Base-by-base conservation (phyloP, 306 rosid species). In the Vigna nakashimae region DNA sequence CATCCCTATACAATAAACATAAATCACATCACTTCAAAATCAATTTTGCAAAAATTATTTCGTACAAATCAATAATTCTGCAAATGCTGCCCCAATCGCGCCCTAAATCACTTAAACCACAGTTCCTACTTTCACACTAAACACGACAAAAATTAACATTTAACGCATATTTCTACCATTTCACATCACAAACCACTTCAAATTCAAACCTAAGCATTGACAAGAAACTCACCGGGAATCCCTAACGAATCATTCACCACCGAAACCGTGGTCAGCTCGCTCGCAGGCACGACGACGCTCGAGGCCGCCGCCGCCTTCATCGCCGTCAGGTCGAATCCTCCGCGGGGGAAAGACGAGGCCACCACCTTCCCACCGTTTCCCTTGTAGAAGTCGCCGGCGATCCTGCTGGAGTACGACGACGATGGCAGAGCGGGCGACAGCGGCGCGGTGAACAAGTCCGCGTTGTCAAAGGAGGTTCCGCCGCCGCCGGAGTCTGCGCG, bases 221-320 rank as follows among this genome's bases (percentile, higher is more conserved):
- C 3, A 24, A 45, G 28, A 73, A 65, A 2, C 85, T 73, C 68
- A 88, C 91, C 91, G 7, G 80, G 70, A 82, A 87, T 62, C 55
- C 50, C 86, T 69, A 83, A 77, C 9, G 85, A 79, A 40, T 52
- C 65, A 70, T 84, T 87, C 22, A 84, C 81, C 72, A 84, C 88
- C 2, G 90, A 87, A 20, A 88, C 92, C 2, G 90, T 91, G 30
- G 87, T 91, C 81, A 91, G 56, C 38, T 75, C 82, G 65, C 91
- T 87, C 6, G 90, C 90, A 7, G 90, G 90, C 43, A 87, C 95
- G 1, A 79, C 82, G 1, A 79, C 82, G n/a, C 83, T 79, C 62
- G 89, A 73, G 52, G 89, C 82, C 46, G 84, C 80, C 57, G 89
- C 80, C 57, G 89, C 83, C 46, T 85, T 87, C 76, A 92, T 49